These are phyloP conservation scores for Shiraia bambusicola DNA, from an alignment of 2,329 filamentous ascomycete species.

Conservation along the genomic window DNA sequence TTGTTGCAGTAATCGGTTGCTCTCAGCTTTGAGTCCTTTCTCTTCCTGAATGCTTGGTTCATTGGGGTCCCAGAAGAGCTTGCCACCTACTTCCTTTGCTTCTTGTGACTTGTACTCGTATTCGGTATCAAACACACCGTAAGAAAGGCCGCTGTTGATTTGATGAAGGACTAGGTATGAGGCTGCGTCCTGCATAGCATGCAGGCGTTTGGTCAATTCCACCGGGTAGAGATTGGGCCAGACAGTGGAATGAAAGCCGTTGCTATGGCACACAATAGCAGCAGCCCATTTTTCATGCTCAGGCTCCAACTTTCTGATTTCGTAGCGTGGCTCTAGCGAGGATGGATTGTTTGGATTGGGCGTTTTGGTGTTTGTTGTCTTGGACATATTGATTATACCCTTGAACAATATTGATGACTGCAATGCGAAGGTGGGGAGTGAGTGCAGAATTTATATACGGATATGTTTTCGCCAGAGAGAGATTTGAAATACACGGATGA, in stretches of 20 bases:
- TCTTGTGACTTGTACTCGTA: constrained; percentile 40
- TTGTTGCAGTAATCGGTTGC: constrained; percentile 25
- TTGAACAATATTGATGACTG: background rate
- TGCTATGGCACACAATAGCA: constrained; percentile 36
- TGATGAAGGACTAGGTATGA: constrained; percentile 39
- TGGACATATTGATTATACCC: constrained; percentile 1
- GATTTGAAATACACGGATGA: too few species aligned
- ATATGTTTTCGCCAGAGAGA: too few species aligned
- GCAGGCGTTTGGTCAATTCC: constrained; percentile 16
- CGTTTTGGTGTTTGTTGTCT: constrained; percentile 21
- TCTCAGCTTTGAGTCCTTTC: constrained; percentile 22
- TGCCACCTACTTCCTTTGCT: constrained; percentile 27
- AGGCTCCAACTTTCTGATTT: constrained; percentile 32
- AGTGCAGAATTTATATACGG: too few species aligned
- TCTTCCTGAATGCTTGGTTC: constrained; percentile 19
- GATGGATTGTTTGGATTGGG: constrained; percentile 29
- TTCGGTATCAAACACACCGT: constrained; percentile 45
- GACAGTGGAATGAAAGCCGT: constrained; percentile 33
- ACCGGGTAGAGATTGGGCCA: constrained; percentile 32
- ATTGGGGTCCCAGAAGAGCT: constrained; percentile 28
- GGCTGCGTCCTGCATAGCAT: constrained; percentile 5
- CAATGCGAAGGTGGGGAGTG: too few species aligned
- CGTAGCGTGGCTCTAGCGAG: constrained; percentile 31
- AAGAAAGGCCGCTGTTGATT: constrained; percentile 38
- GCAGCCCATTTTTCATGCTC: constrained; percentile 31